Percentiles rank a stretch among this genome's conserved stretches.
Conservation (phyloP, 306 rosid genomes). For the Acmispon strigosus region DNA sequence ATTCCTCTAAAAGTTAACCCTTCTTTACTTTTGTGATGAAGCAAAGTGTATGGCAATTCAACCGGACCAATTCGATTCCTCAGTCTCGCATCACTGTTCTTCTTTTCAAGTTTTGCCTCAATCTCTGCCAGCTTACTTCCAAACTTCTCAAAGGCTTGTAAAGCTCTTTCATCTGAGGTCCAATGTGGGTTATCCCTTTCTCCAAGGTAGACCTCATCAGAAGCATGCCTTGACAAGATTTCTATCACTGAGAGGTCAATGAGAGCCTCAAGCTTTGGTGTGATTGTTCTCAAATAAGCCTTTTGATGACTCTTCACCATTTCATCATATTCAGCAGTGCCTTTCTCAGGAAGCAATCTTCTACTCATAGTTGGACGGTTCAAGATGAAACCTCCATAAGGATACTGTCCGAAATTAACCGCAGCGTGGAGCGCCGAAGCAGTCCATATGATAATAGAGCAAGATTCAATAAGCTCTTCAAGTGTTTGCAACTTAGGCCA, state of each 20-base stretch:
- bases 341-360: constrained; percentile 49
- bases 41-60: constrained; percentile 38
- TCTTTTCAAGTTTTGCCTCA: background rate
- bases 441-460: constrained; percentile 60
- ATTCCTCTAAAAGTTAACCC: constrained; percentile 32
- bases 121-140: constrained; percentile 38
- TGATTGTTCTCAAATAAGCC: constrained; percentile 55
- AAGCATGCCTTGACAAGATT: constrained; percentile 63
- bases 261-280: constrained; percentile 41
- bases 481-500: constrained; percentile 66
- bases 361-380: constrained; percentile 55
- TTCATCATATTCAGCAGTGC: constrained; percentile 44
- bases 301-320: constrained; percentile 45
- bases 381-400: constrained; percentile 58
- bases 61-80: constrained; percentile 20
- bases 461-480: constrained; percentile 44
- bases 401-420: constrained; percentile 71
- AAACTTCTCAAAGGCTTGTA: constrained; percentile 48
- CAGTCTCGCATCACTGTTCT: constrained; percentile 13
- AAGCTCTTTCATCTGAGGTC: constrained; percentile 48
- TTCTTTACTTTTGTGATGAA: constrained; percentile 24
- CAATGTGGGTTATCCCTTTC: constrained; percentile 51
- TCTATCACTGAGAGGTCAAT: constrained; percentile 63
- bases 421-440: constrained; percentile 80
- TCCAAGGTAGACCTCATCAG: constrained; percentile 78